phyloP scores from a whole-genome alignment of 1,139 yeast species.

The Petasospora rhodanensis region DNA sequence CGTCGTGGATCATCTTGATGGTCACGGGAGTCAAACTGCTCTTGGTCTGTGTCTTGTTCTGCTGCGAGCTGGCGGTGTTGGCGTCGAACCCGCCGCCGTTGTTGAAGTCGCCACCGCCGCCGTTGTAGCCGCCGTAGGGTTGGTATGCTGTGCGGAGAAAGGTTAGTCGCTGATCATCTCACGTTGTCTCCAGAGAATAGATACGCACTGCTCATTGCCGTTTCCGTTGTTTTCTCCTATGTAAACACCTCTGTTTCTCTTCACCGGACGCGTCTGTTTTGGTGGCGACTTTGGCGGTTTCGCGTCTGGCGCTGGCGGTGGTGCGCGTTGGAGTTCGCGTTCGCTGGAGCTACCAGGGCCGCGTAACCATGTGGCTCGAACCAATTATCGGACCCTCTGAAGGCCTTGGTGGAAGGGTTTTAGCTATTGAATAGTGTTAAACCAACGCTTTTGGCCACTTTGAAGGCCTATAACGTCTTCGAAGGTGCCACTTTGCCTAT shows the following conservation, averaged over 20 bases:
- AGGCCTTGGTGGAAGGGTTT: no score
- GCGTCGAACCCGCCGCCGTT: slow-evolving; percentile 29
- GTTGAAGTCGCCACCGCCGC: slow-evolving; percentile 14
- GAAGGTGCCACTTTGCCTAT: neutral
- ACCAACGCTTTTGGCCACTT: no score
- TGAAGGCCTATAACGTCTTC: no score
- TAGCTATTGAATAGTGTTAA: no score
- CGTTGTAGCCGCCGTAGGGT: slow-evolving; percentile 22
- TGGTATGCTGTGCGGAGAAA: slow-evolving; percentile 17
- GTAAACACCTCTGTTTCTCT: no score
- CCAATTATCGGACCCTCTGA: no score
- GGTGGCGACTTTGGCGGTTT: neutral
- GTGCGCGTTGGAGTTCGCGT: no score
- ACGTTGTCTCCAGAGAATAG: no score
- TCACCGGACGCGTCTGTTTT: no score
- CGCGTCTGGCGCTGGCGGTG: no score
- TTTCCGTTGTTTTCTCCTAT: no score
- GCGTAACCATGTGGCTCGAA: neutral
- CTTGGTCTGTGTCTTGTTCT: slow-evolving; percentile 20
- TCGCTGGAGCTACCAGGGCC: no score
- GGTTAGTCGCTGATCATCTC: slow-evolving; percentile 1
- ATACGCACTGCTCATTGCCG: slow-evolving; percentile 5
- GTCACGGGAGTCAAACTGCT: slow-evolving; percentile 71
- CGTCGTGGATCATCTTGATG: slow-evolving; percentile 69
- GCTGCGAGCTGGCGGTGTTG: slow-evolving; percentile 16